Evolutionary conservation across 495 filamentous ascomycete species (phyloP), one percentile per base, ranked within the genome.

Genomic region (Xylaria acuta): DNA sequence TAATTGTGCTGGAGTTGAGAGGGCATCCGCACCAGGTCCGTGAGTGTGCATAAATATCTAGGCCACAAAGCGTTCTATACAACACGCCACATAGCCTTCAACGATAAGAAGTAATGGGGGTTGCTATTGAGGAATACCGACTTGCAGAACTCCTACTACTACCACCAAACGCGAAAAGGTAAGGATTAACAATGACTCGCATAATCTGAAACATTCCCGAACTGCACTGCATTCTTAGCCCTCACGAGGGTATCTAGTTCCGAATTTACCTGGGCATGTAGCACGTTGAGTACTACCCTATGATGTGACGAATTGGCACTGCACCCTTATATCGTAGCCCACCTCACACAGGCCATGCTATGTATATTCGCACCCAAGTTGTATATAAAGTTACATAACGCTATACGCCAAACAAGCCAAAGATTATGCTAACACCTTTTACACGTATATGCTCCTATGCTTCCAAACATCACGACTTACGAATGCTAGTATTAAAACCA

Each of bases 161-260:
- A 56, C 22, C 14, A 56, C 12, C 14, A 56, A 18, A 16, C 1
- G n/a, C n/a, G 20, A 51, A 5, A 11, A 51, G 5, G 3, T 11
- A 18, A 32, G 2, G 51, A 54, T 30, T 54, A 25, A 16, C 14
- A 54, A 27, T 54, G 25, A 16, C 25, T 54, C 32, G 53, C 25
- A 32, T 56, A 18, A 56, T 18, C 12, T 56, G 53, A 56, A 56
- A 56, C 53, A 56, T 1, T 56, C 5, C 9, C 14, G 14, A 56
- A 30, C 5, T 32, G 53, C 53, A 56, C 53, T 56, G 53, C 53
- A 56, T 56, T 56, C 12, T 56, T 56, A 56, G 53, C 53, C 53
- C 27, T 30, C 9, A 25, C 1, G 27, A 18, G 27, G 53, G 27
- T 32, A 5, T 56, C 53, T 12, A 18, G 12, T 56, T 56, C 27